phyloP scores from a whole-genome alignment of 1,139 yeast genomes.

The Kurtzmaniella natalensis region DNA sequence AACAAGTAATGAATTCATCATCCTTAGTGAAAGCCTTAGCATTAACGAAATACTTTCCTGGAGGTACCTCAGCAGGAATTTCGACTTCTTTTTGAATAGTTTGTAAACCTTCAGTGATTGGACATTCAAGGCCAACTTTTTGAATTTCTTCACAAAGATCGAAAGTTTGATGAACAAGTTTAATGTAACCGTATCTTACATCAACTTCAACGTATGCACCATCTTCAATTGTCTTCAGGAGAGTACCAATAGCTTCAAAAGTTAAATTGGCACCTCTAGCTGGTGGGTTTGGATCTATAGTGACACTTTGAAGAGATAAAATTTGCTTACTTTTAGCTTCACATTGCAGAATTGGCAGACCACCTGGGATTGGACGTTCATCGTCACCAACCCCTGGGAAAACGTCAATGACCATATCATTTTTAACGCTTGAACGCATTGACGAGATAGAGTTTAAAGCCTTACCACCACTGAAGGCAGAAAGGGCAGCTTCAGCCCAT shows the following conservation, averaged over 20 bases:
- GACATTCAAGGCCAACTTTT: slow-evolving; percentile 80
- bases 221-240: slow-evolving; percentile 52
- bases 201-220: slow-evolving; percentile 95
- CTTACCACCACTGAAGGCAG: slow-evolving; percentile 3
- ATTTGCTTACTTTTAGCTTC: slow-evolving; percentile 61
- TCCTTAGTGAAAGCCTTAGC: slow-evolving; percentile 88
- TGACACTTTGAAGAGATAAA: slow-evolving; percentile 55
- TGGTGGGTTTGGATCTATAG: slow-evolving; percentile 84
- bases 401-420: slow-evolving; percentile 9
- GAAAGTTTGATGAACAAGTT: slow-evolving; percentile 76
- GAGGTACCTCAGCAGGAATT: slow-evolving; percentile 92
- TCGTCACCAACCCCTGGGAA: slow-evolving; percentile 21
- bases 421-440: slow-evolving; percentile 8
- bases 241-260: slow-evolving; percentile 65
- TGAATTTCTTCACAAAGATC: slow-evolving; percentile 86
- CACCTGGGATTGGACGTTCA: slow-evolving; percentile 81
- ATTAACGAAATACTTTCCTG: slow-evolving; percentile 80
- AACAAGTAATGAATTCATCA: slow-evolving; percentile 77
- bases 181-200: slow-evolving; percentile 88
- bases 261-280: slow-evolving; percentile 74
- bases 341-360: slow-evolving; percentile 77
- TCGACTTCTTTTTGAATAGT: slow-evolving; percentile 66
- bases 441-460: neutral
- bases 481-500: slow-evolving; percentile 3
- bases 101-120: slow-evolving; percentile 67